These are phyloP conservation scores for Aristolochia fimbriata DNA, from an alignment of 164 flowering plant genomes.

Conservation along the genomic window DNA sequence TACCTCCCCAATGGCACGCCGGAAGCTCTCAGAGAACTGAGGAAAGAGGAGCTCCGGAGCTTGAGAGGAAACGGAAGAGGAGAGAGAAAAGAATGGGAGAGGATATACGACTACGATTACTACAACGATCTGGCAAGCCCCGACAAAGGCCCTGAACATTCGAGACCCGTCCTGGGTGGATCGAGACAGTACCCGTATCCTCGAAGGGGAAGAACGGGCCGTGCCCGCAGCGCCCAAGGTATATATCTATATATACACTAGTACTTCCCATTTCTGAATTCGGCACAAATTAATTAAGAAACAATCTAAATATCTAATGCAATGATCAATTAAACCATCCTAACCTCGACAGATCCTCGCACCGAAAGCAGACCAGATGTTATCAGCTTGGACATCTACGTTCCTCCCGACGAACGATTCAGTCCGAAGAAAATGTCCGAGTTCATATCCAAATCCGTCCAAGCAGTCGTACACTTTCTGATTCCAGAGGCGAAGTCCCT, in stretches of 20 bases:
- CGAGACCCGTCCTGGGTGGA: conserved; percentile 75
- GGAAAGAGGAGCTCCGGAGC: conserved; percentile 47
- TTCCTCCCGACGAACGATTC: conserved; percentile 41
- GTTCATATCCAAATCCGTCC: conserved; percentile 27
- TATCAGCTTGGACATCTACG: conserved; percentile 24
- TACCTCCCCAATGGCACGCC: conserved; percentile 75
- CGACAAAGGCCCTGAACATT: conserved; percentile 31
- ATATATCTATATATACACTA: too few relatives aligned
- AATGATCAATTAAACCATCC: neutral
- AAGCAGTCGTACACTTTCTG: conserved; percentile 36
- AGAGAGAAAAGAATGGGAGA: conserved; percentile 65
- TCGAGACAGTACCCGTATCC: conserved; percentile 67
- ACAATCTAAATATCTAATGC: too few relatives aligned
- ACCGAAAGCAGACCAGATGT: conserved; percentile 26
- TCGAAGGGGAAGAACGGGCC: conserved; percentile 71
- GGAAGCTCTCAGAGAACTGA: conserved; percentile 30
- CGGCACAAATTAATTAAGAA: too few relatives aligned
- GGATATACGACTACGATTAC: conserved; percentile 70
- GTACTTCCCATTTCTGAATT: neutral
- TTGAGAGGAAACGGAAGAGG: conserved; percentile 69
- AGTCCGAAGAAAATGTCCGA: conserved; percentile 30
- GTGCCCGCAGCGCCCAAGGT: conserved; percentile 47
- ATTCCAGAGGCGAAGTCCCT: conserved; percentile 42
- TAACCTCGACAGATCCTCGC: conserved; percentile 18
- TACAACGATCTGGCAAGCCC: conserved; percentile 86